phyloP scores from a whole-genome alignment of 768 basidiomycete genomes.

The Suillus subalutaceus region DNA sequence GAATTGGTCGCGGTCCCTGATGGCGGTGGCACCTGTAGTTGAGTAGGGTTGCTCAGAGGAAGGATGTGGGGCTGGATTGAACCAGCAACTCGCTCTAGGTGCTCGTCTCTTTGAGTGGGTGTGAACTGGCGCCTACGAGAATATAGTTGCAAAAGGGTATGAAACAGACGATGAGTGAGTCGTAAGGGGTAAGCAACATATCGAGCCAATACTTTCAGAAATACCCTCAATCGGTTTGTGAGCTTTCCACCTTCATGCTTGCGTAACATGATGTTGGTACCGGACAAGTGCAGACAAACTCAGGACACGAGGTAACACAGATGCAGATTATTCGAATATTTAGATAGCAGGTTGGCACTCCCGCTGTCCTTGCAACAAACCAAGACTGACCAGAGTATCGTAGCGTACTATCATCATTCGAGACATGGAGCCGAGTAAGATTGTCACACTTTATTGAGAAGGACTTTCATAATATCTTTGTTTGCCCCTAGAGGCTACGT shows the following conservation, averaged over 20 bases:
- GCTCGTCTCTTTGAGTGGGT: not conserved
- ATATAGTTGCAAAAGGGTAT: not conserved
- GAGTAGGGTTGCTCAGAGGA: not conserved
- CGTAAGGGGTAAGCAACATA: not conserved
- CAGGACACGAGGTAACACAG: not conserved
- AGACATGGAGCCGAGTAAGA: not conserved
- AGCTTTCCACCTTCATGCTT: not conserved
- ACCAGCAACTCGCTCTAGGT: not conserved
- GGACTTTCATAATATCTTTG: slow-evolving; percentile 34
- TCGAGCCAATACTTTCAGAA: not conserved
- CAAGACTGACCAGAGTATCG: not conserved
- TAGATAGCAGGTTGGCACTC: not conserved
- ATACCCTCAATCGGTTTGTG: not conserved
- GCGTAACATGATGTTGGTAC: not conserved
- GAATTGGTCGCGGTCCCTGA: not conserved
- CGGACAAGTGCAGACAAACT: not conserved
- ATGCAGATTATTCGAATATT: not conserved
- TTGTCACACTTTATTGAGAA: not conserved
- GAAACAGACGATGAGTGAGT: not conserved
- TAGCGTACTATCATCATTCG: not conserved
- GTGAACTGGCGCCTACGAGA: not conserved
- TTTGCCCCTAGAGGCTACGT: slow-evolving; percentile 35
- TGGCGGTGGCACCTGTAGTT: not conserved
- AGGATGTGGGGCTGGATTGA: not conserved
- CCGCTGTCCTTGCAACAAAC: not conserved